Percentiles rank a stretch among this genome's conserved stretches.
phyloP scores from a whole-genome alignment of 108 stramenopile species.

The Nannochloropsis granulata region DNA sequence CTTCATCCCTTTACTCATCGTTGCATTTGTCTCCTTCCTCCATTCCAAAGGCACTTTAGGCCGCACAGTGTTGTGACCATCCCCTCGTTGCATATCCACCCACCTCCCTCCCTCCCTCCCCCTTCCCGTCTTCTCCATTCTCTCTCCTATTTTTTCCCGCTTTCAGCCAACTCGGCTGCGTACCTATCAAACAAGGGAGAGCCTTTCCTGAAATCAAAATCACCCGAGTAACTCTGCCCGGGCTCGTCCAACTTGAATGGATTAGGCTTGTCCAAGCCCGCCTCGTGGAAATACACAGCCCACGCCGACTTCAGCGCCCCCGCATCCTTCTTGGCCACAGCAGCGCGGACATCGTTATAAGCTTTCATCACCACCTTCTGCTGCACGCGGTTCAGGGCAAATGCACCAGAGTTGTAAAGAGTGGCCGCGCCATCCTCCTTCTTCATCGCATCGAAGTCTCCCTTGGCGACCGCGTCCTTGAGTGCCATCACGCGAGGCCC shows the following conservation, averaged over 20 bases:
- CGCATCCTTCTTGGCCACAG: neutral
- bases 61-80: too few species aligned
- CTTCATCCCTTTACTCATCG: too few species aligned
- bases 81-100: neutral
- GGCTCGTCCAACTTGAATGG: neutral
- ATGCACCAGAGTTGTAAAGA: constrained; percentile 74
- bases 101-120: neutral
- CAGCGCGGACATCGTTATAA: neutral
- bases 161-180: neutral
- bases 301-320: neutral
- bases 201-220: neutral
- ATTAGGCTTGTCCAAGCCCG: neutral
- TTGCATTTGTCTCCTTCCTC: too few species aligned
- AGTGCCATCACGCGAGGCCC: constrained; percentile 62
- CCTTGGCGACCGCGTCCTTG: constrained; percentile 53
- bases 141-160: too few species aligned
- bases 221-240: neutral
- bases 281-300: neutral
- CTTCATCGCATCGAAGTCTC: constrained; percentile 70
- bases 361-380: neutral
- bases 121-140: too few species aligned
- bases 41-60: too few species aligned
- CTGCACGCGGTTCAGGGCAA: neutral
- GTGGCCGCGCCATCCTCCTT: constrained; percentile 76
- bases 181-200: neutral